Percentiles rank a stretch among this genome's conserved stretches.
phyloP scores from a whole-genome alignment of 2,329 filamentous ascomycete species.

The Peltaster fructicola region DNA sequence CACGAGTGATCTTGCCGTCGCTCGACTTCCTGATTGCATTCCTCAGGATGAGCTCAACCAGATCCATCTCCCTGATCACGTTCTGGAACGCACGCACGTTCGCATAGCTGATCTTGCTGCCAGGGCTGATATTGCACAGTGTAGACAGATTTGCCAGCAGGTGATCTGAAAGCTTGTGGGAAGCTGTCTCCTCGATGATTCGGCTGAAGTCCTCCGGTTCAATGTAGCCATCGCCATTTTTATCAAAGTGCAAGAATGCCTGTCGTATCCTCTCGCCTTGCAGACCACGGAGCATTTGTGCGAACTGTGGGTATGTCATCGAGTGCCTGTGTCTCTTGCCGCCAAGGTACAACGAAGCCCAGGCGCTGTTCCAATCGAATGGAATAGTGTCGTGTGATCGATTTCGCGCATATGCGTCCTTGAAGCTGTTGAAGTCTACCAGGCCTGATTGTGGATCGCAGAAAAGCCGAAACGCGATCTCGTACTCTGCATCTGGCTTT shows the following conservation, averaged over 20 bases:
- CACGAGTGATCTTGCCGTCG: slow-evolving; percentile 84
- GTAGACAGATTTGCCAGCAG: slow-evolving; percentile 78
- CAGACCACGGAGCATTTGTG: slow-evolving; percentile 89
- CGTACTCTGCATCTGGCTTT: slow-evolving; percentile 95
- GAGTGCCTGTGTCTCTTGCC: slow-evolving; percentile 72
- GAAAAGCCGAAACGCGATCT: slow-evolving; percentile 94
- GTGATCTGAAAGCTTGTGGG: slow-evolving; percentile 95
- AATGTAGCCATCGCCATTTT: slow-evolving; percentile 84
- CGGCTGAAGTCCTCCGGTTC: slow-evolving; percentile 89
- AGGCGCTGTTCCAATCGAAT: slow-evolving; percentile 94
- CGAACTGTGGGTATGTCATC: slow-evolving; percentile 91
- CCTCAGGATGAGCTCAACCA: slow-evolving; percentile 83
- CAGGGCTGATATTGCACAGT: slow-evolving; percentile 81
- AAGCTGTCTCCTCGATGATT: slow-evolving; percentile 84
- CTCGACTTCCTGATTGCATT: slow-evolving; percentile 66
- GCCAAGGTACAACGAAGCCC: slow-evolving; percentile 88
- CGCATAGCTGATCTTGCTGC: slow-evolving; percentile 91
- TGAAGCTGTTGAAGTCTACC: slow-evolving; percentile 81
- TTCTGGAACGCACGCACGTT: slow-evolving; percentile 97
- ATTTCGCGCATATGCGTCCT: slow-evolving; percentile 69
- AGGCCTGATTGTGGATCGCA: slow-evolving; percentile 67
- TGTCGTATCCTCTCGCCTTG: slow-evolving; percentile 93
- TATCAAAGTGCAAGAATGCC: slow-evolving; percentile 83
- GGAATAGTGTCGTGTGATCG: slow-evolving; percentile 72
- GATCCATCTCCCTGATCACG: slow-evolving; percentile 92